A percentile compares a stretch with the other conserved stretches of the same genome.
Evolutionary conservation across 306 rosid genomes (phyloP).

Genomic region (Albizia julibrissin): DNA sequence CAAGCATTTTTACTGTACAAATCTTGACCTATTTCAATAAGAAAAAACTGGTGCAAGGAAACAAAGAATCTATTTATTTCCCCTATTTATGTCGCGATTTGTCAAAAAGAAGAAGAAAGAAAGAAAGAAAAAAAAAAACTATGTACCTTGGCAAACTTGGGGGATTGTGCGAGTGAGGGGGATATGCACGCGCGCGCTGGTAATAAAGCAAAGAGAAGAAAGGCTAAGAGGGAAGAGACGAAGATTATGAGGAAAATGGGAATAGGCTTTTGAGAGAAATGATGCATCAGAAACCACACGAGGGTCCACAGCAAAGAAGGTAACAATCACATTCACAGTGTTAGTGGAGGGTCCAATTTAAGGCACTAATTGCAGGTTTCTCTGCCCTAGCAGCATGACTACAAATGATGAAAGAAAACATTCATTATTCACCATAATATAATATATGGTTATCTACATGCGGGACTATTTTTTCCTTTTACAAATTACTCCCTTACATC

Average conservation of each 20-base stretch:
- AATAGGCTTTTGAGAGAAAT: constrained; percentile 46
- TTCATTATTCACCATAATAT: background rate
- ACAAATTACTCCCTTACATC: too few species aligned
- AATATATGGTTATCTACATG: too few species aligned
- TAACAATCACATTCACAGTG: constrained; percentile 34
- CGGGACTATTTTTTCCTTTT: too few species aligned
- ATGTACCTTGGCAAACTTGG: background rate
- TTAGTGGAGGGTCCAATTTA: constrained; percentile 48
- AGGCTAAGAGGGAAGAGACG: constrained; percentile 29
- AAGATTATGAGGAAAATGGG: background rate
- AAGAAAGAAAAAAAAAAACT: background rate
- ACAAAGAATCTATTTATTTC: background rate
- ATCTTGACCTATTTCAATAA: background rate
- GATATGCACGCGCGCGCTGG: background rate
- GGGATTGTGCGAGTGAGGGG: background rate
- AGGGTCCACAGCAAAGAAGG: constrained; percentile 37
- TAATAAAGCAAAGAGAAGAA: constrained; percentile 40
- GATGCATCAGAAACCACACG: constrained; percentile 47
- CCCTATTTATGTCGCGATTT: background rate
- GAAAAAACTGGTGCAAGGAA: background rate
- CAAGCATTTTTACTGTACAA: background rate
- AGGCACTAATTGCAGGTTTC: background rate
- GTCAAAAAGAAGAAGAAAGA: background rate
- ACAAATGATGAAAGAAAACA: background rate
- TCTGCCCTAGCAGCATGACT: background rate